Base-by-base conservation (phyloP, 2,329 filamentous ascomycete genomes). In the Colletotrichum tanaceti region DNA sequence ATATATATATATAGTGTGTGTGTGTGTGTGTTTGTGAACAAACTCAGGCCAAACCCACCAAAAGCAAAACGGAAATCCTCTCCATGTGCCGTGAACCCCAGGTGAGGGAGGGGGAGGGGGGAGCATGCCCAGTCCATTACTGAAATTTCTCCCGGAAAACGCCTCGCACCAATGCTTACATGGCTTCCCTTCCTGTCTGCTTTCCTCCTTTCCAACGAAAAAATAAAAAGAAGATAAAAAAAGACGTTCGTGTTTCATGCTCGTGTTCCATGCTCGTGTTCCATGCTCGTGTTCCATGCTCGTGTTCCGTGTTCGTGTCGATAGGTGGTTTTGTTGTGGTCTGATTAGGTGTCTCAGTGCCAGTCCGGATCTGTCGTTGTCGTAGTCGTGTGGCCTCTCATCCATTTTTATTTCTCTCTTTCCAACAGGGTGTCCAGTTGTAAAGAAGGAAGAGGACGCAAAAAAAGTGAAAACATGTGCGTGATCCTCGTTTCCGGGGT, bases 181-280 rank as follows among this genome's bases (percentile, higher is more conserved):
- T 10, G 0, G 32, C 9, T 35, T 9, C 32, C 32, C 32, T 35
- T 35, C 9, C 32, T 9, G 32, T 9, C 9, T 35, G 32, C 32
- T 35, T 35, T 35, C 32, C 28, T 32, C 7, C 32, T 35, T 35
- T 35, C 13, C 22, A 16, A 52, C 1, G 2, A 52, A 50, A 52
- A 16, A 28, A 52, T 3, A 13, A 52, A 28, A 2, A 24, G 18
- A 4, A 18, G n/a, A n/a, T n/a, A 11, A 47, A 47, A 24, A 10
- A 38, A 58, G n/a, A 28, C 32, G 9, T 10, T 67, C 59, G 59
- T 58, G 44, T 67, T 53, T 57, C 50, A 32, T 57, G 58, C 57
- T 52, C 24, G 28, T 39, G 62, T 22, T 24, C 32, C 39, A 38
- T 58, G 41, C 46, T 38, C 63, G 46, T 47, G 44, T 24, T n/a